phyloP scores from a whole-genome alignment of 441 rosid genomes.

The Erodium texanum region DNA sequence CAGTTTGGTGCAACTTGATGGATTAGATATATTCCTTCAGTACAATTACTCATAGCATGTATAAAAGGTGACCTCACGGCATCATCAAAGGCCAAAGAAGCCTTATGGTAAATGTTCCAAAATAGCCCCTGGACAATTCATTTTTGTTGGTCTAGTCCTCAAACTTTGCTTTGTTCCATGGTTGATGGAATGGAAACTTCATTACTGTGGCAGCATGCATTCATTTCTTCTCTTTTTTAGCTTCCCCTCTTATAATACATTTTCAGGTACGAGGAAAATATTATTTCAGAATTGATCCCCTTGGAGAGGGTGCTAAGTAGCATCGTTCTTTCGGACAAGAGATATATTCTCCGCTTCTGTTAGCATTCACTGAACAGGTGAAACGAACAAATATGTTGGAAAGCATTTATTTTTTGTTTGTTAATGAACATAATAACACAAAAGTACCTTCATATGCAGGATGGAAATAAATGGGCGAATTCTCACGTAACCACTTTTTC shows the following conservation, averaged over 20 bases:
- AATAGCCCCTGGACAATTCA: too few relatives aligned
- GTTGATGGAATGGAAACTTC: too few relatives aligned
- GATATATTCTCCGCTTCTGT: slow-evolving; percentile 60
- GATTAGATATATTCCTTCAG: too few relatives aligned
- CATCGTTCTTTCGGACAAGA: slow-evolving; percentile 68
- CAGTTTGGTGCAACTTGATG: too few relatives aligned
- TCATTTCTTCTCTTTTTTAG: too few relatives aligned
- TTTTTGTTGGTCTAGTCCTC: too few relatives aligned
- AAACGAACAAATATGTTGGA: slow-evolving; percentile 10
- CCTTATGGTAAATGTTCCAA: too few relatives aligned
- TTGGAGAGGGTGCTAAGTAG: slow-evolving; percentile 63
- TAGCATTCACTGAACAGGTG: slow-evolving; percentile 69
- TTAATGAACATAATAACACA: slow-evolving; percentile 1
- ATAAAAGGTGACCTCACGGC: too few relatives aligned
- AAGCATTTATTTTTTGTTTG: slow-evolving; percentile 4
- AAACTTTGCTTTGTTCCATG: too few relatives aligned
- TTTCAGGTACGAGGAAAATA: slow-evolving; percentile 49
- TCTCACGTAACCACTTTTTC: slow-evolving; percentile 40
- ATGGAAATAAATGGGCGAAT: slow-evolving; percentile 32
- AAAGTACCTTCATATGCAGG: slow-evolving; percentile 30
- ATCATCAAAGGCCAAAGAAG: too few relatives aligned
- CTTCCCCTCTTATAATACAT: background rate
- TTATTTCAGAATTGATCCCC: slow-evolving; percentile 51
- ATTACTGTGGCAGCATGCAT: too few relatives aligned
- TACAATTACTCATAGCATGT: too few relatives aligned